A percentile compares a stretch with the other conserved stretches of the same genome.
Evolutionary conservation across 2,329 filamentous ascomycete species (phyloP).

Genomic region (Escovopsis sp.): DNA sequence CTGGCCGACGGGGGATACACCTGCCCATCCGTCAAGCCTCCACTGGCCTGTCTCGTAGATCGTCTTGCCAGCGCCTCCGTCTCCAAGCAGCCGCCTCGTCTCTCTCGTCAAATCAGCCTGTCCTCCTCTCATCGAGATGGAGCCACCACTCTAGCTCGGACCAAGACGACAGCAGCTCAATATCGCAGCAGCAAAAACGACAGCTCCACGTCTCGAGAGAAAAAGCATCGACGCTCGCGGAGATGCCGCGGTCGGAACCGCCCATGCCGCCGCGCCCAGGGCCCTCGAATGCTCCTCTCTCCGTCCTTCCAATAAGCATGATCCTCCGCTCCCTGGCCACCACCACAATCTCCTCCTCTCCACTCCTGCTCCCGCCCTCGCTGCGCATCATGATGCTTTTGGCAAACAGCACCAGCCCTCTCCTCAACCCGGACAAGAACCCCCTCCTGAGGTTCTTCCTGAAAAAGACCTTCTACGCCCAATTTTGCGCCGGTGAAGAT

Average conservation of each 20-base stretch:
- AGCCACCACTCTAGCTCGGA: background rate
- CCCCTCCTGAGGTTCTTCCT: conserved; percentile 53
- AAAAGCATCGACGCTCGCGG: conserved; percentile 20
- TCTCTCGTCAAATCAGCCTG: conserved; percentile 5
- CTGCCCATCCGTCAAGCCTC: conserved; percentile 8
- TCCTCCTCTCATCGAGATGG: conserved; percentile 3
- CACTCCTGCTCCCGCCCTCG: conserved; percentile 52
- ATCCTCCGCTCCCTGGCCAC: conserved; percentile 57
- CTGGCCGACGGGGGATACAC: conserved; percentile 10
- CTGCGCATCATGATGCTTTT: conserved; percentile 53
- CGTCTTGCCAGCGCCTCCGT: background rate
- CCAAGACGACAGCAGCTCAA: conserved; percentile 6
- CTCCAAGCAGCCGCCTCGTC: background rate
- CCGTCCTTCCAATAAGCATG: conserved; percentile 50
- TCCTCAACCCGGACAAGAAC: conserved; percentile 65
- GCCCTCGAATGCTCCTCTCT: conserved; percentile 33
- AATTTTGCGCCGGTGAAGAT: conserved; percentile 80
- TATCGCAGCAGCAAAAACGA: conserved; percentile 9
- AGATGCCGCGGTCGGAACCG: conserved; percentile 17
- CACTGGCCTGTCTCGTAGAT: background rate
- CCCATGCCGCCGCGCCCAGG: conserved; percentile 12
- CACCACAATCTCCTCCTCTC: conserved; percentile 56
- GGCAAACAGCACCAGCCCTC: conserved; percentile 49
- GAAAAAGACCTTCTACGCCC: conserved; percentile 74
- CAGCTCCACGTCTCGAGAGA: conserved; percentile 23